Conservation (phyloP, 2,329 filamentous ascomycete genomes). For the Canariomyces notabilis region DNA sequence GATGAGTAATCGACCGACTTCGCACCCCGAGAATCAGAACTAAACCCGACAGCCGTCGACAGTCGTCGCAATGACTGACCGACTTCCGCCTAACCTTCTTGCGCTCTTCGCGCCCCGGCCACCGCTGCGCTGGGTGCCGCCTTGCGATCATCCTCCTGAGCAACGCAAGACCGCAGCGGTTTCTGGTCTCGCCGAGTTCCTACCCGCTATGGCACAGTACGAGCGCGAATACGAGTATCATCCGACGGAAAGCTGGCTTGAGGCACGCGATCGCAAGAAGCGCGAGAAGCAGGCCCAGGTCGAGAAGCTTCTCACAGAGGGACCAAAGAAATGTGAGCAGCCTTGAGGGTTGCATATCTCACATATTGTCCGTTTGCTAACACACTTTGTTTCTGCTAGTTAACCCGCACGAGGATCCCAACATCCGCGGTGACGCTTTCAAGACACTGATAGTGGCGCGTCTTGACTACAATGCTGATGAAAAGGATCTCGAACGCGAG, state of each 20-base stretch:
- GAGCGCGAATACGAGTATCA: conserved; percentile 70
- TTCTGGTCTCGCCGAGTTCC: conserved; percentile 66
- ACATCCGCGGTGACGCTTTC: conserved; percentile 88
- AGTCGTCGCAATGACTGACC: conserved; percentile 74
- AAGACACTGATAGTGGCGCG: conserved; percentile 91
- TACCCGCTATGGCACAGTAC: conserved; percentile 70
- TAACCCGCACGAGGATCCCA: conserved; percentile 77
- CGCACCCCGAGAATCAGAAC: background rate
- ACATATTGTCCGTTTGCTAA: conserved; percentile 15
- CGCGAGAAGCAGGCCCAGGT: conserved; percentile 69
- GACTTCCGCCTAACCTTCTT: conserved; percentile 86
- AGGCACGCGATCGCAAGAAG: conserved; percentile 78
- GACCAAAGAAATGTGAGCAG: conserved; percentile 54
- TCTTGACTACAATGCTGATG: conserved; percentile 82
- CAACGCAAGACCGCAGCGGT: conserved; percentile 71
- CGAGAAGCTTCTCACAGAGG: conserved; percentile 60
- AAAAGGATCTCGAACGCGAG: conserved; percentile 85
- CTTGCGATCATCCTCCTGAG: conserved; percentile 76
- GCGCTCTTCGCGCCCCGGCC: conserved; percentile 94
- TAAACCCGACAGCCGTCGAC: too few species aligned
- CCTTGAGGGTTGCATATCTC: background rate
- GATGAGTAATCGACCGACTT: background rate
- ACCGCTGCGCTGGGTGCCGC: conserved; percentile 81
- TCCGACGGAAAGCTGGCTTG: conserved; percentile 88
- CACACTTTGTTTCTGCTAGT: conserved; percentile 49